phyloP scores from a whole-genome alignment of 805 yeast genomes.

The Sugiyamaella boreocaroliniensis region DNA sequence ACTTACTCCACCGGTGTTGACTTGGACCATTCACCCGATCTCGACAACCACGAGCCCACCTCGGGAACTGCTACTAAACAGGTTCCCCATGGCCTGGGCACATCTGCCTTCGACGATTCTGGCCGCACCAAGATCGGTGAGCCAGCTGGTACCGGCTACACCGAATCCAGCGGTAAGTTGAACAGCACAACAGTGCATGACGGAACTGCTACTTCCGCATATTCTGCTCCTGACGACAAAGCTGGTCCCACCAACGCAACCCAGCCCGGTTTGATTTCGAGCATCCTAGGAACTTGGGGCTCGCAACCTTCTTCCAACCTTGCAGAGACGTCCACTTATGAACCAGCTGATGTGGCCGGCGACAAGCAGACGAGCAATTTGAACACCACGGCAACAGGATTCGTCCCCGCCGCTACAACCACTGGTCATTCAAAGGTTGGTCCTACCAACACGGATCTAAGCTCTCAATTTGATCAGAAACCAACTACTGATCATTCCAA shows the following conservation, averaged over 20 bases:
- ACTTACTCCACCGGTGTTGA: background rate
- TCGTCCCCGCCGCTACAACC: background rate
- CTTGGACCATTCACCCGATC: background rate
- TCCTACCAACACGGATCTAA: slow-evolving; percentile 3
- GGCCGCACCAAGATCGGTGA: background rate
- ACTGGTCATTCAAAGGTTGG: slow-evolving; percentile 6
- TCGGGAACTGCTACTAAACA: background rate
- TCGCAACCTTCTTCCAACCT: too few species aligned
- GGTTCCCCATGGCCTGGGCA: background rate
- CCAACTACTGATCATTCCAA: background rate
- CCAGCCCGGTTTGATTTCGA: background rate
- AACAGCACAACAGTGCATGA: background rate
- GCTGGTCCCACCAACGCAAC: background rate
- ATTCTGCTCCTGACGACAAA: too few species aligned
- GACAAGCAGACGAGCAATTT: too few species aligned
- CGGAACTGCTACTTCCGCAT: background rate
- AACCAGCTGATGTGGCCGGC: too few species aligned
- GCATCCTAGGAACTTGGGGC: too few species aligned
- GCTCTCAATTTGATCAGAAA: background rate
- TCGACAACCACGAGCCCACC: background rate
- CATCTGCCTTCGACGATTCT: background rate
- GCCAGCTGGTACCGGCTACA: background rate
- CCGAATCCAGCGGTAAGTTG: too few species aligned
- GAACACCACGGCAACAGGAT: background rate
- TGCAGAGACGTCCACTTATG: too few species aligned